These are phyloP conservation scores for Brachypodium distachyon DNA, from an alignment of 202 grass and related monocot species.

Conservation along the genomic window DNA sequence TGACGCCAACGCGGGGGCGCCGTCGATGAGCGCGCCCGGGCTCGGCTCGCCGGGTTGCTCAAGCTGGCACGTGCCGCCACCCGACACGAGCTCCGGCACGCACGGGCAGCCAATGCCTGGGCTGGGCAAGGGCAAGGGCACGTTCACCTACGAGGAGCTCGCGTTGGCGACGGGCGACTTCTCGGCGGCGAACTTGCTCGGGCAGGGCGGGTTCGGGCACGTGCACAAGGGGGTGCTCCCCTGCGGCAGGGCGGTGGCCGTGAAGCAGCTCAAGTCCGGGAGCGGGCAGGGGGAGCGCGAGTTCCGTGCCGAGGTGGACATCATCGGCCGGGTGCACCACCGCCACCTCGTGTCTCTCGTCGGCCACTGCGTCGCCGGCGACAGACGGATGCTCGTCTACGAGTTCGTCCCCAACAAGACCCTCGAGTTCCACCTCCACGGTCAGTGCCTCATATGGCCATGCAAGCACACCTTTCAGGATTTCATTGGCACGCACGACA, in stretches of 20 bases:
- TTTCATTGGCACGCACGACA: not conserved
- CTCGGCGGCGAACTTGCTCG: conserved; percentile 50
- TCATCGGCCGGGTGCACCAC: conserved; percentile 89
- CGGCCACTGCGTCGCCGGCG: conserved; percentile 61
- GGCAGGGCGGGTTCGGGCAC: conserved; percentile 84
- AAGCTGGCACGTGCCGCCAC: conserved; percentile 4
- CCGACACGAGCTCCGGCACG: conserved; percentile 27
- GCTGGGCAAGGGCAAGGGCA: conserved; percentile 50
- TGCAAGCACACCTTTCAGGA: not conserved
- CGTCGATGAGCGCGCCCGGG: conserved; percentile 5
- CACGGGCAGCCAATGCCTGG: conserved; percentile 16
- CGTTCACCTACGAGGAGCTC: conserved; percentile 68
- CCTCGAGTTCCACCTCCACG: conserved; percentile 86
- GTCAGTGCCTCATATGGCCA: conserved; percentile 5
- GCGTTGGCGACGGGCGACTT: conserved; percentile 48
- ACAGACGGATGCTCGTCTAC: conserved; percentile 63
- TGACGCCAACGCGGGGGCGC: not conserved
- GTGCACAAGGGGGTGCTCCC: conserved; percentile 72
- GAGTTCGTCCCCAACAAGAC: conserved; percentile 83
- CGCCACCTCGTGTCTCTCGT: conserved; percentile 91
- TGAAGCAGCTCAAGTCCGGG: conserved; percentile 79
- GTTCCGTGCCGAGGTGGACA: conserved; percentile 94
- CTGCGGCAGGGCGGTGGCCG: conserved; percentile 58
- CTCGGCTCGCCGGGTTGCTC: not conserved
- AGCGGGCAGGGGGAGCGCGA: conserved; percentile 87